Evolutionary conservation across 768 basidiomycete species (phyloP).

Genomic region (Gymnopilus dilepis): DNA sequence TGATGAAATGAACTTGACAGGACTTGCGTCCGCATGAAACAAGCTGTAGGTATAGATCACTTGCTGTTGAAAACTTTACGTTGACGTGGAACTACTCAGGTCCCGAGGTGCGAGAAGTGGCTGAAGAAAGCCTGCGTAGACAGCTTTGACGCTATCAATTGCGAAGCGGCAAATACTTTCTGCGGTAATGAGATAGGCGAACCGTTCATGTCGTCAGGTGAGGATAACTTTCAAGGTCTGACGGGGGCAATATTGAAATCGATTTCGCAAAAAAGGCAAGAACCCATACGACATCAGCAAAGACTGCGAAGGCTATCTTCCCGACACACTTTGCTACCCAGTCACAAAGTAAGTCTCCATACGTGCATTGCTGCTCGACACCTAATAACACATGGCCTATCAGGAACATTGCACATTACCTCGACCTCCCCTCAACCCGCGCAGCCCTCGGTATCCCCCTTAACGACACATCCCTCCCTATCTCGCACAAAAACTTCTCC

Average conservation of each 20-base stretch:
- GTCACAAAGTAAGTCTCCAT: conserved; percentile 39
- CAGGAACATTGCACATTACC: conserved; percentile 65
- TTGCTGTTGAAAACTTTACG: neutral
- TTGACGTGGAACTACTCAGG: conserved; percentile 36
- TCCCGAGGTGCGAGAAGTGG: conserved; percentile 68
- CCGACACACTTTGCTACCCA: conserved; percentile 62
- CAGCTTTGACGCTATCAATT: conserved; percentile 66
- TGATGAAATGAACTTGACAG: conserved; percentile 30
- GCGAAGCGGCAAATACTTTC: conserved; percentile 63
- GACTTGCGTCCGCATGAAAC: conserved; percentile 62
- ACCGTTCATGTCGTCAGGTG: conserved; percentile 12
- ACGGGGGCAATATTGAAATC: neutral
- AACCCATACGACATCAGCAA: conserved; percentile 76
- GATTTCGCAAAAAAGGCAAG: conserved; percentile 32
- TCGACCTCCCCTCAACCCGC: conserved; percentile 62
- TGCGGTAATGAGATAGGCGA: conserved; percentile 50
- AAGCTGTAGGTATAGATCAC: conserved; percentile 47
- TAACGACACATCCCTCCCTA: conserved; percentile 7
- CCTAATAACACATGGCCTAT: neutral
- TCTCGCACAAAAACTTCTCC: conserved; percentile 37
- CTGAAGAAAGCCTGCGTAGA: conserved; percentile 64
- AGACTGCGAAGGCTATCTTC: conserved; percentile 54
- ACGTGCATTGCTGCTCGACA: neutral
- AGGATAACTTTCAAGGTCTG: neutral
- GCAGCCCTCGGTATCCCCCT: conserved; percentile 65